Percentiles rank a stretch among this genome's conserved stretches.
Conservation (phyloP, 495 filamentous ascomycete species). For the Penicillium atrosanguineum region DNA sequence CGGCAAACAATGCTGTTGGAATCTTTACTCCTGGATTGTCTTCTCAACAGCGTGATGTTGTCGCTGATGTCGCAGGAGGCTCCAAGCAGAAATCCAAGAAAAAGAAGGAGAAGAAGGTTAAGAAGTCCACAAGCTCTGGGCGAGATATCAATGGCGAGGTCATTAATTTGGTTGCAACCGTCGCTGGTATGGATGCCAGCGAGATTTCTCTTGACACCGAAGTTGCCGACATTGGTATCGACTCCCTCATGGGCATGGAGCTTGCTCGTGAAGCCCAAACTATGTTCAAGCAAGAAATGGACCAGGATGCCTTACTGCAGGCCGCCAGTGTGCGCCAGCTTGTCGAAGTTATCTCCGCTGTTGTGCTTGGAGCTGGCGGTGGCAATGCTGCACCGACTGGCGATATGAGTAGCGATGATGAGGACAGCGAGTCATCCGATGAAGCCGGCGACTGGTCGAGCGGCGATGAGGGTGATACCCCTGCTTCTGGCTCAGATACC, state of each 20-base stretch:
- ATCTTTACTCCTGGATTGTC: not conserved
- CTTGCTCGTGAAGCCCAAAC: slow-evolving; percentile 42
- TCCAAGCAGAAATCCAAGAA: not conserved
- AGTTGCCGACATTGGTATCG: slow-evolving; percentile 47
- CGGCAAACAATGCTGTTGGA: not conserved
- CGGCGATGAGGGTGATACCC: not conserved
- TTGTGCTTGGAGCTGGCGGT: not conserved
- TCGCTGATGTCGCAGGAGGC: not conserved
- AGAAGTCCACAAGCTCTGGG: not conserved
- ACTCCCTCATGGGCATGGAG: slow-evolving; percentile 53
- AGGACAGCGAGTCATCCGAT: not conserved
- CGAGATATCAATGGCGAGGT: not conserved
- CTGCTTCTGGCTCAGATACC: not conserved
- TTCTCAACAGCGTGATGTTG: not conserved
- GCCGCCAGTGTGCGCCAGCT: slow-evolving; percentile 11
- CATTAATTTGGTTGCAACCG: not conserved
- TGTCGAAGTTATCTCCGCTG: not conserved
- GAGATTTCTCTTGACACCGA: slow-evolving; percentile 14
- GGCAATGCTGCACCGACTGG: not conserved
- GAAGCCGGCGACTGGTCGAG: not conserved
- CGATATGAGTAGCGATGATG: not conserved
- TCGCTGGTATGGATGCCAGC: not conserved
- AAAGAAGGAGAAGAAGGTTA: not conserved
- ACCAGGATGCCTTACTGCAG: slow-evolving; percentile 27
- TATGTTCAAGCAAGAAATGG: slow-evolving; percentile 32